Evolutionary conservation across 257 asterid species (phyloP).

Genomic region (Nicotiana undulata): DNA sequence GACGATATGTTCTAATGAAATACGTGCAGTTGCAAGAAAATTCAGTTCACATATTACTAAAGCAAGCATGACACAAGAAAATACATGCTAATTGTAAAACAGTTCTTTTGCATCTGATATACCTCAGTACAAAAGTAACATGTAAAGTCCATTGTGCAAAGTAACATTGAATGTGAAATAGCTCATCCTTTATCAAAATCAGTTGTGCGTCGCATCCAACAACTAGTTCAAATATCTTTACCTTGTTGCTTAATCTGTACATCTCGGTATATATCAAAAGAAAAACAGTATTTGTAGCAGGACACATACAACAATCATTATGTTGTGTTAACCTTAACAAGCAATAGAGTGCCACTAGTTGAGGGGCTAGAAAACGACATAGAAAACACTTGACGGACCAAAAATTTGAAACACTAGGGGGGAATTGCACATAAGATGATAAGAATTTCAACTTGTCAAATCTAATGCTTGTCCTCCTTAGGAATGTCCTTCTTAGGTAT

Average conservation of each 20-base stretch:
- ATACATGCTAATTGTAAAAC: neutral
- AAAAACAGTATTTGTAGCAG: neutral
- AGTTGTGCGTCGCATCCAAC: neutral
- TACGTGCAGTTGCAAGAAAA: too few relatives aligned
- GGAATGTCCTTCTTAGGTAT: constrained; percentile 45
- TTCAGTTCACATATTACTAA: neutral
- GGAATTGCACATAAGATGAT: too few relatives aligned
- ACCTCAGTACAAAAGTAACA: neutral
- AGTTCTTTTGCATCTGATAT: neutral
- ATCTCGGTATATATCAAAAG: neutral
- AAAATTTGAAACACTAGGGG: neutral
- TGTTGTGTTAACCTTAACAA: neutral
- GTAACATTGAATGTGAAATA: neutral
- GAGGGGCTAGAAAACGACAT: neutral
- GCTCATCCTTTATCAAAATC: neutral
- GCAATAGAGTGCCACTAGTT: neutral
- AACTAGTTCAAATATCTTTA: neutral
- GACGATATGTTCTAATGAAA: too few relatives aligned
- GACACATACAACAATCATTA: neutral
- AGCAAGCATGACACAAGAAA: neutral
- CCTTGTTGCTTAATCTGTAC: neutral
- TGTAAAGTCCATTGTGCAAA: neutral
- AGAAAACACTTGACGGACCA: neutral
- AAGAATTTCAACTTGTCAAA: neutral
- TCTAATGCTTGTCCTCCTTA: constrained; percentile 43